Evolutionary conservation across 106 monocot species (phyloP).

Genomic region (Dendrobium nobile): DNA sequence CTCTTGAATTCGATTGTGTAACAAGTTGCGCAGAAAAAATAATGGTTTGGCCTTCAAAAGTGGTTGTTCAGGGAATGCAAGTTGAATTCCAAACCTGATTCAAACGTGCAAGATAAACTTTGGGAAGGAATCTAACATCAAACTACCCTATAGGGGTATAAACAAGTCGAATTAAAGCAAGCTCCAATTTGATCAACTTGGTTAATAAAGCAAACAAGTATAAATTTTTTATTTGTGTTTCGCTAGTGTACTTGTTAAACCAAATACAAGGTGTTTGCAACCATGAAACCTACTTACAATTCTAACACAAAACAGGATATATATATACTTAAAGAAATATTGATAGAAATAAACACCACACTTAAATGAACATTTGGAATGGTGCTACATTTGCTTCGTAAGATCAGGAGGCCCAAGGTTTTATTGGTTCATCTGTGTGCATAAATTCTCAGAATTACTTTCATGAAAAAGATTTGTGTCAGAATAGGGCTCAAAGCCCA

Average conservation of each 20-base stretch:
- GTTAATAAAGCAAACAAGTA: no score
- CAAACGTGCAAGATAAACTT: constrained; percentile 1
- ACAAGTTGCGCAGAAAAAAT: constrained; percentile 66
- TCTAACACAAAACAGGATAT: no score
- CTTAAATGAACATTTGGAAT: background rate
- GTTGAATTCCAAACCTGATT: constrained; percentile 54
- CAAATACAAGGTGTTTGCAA: no score
- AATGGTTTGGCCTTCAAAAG: constrained; percentile 84
- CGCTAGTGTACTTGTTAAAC: no score
- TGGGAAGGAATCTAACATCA: background rate
- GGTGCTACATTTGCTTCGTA: background rate
- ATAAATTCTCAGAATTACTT: background rate
- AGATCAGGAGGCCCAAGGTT: background rate
- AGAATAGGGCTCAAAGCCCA: no score
- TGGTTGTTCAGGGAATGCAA: constrained; percentile 66
- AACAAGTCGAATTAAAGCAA: background rate
- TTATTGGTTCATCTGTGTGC: background rate
- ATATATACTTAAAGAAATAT: no score
- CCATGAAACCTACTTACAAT: no score
- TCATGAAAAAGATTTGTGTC: background rate
- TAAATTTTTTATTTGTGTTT: no score
- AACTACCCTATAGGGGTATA: background rate
- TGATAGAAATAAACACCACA: no score
- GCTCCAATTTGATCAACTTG: no score
- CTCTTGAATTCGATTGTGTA: constrained; percentile 50